phyloP scores from a whole-genome alignment of 257 asterid species.

The Handroanthus guayacan region DNA sequence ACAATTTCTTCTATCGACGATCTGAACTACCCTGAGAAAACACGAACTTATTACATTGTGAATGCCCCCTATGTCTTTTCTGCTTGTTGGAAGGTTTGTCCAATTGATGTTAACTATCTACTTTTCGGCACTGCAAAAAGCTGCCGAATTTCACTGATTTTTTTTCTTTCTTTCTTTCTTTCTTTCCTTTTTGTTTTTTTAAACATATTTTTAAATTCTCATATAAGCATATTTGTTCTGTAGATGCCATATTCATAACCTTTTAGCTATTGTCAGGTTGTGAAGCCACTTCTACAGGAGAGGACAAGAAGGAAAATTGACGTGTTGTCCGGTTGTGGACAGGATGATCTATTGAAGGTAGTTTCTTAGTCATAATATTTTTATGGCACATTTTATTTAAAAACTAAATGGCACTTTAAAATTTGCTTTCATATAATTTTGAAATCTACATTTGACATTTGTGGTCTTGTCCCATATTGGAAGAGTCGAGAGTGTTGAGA shows the following conservation, averaged over 20 bases:
- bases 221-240: background rate
- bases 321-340: slow-evolving; percentile 64
- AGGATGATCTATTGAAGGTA: slow-evolving; percentile 70
- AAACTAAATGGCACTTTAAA: background rate
- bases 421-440: background rate
- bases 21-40: slow-evolving; percentile 84
- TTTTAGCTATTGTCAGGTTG: slow-evolving; percentile 51
- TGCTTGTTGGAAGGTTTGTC: slow-evolving; percentile 81
- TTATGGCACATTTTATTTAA: background rate
- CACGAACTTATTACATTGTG: slow-evolving; percentile 73
- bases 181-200: background rate
- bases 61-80: slow-evolving; percentile 75
- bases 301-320: slow-evolving; percentile 63
- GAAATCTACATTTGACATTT: background rate
- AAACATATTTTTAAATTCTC: background rate
- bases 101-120: background rate
- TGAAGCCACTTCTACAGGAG: slow-evolving; percentile 73
- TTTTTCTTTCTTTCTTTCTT: background rate
- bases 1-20: slow-evolving; percentile 69
- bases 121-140: background rate
- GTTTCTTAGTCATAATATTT: slow-evolving; percentile 32
- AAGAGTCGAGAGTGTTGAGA: no score
- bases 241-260: slow-evolving; percentile 1
- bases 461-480: no score
- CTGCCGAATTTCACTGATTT: background rate